Evolutionary conservation across 108 stramenopile species (phyloP), one percentile per base, ranked within the genome.

Genomic region (Pseudonitzschia multiseries): DNA sequence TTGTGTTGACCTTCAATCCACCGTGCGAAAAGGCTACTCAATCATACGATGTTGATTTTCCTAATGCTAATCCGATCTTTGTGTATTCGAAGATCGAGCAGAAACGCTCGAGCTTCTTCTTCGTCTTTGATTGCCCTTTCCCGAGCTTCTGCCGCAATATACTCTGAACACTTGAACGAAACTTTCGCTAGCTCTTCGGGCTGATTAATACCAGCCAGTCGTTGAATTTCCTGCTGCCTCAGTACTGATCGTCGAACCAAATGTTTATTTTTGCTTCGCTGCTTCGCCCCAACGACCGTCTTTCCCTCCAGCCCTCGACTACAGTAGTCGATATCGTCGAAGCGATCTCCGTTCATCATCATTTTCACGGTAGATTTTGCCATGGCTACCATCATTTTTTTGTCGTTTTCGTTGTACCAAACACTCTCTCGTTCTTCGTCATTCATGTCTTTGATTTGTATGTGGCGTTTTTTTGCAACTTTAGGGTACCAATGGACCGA

Each of bases 321-420:
- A 32, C 71, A 72, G 50, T 78, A 72, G 52, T 72, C 71, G 17
- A 78, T 40, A 27, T 78, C 71, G 59, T 78, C 77, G 28, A 65
- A 78, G 15, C 27, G 46, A 42, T 78, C 71, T 17, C 70, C 77
- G 44, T 68, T 78, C 77, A 78, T 78, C 59, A 78, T 78, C 77
- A 78, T 78, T 29, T 78, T 78, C 27, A 78, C 77, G 13, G 77
- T 78, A 21, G 72, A 65, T 62, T 78, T 78, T 17, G 77, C 77
- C 77, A 72, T 72, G 43, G 77, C 77, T 17, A 78, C 29, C 31
- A 78, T 78, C 20, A 72, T 70, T 46, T 72, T 78, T 24, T 50
- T 61, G 26, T 78, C 77, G 10, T 50, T 52, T 27, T 68, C 66
- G n/a, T 44, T 72, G 36, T 78, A 78, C 77, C 77, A 78, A 36